phyloP scores from a whole-genome alignment of 108 stramenopile species.

The Fragilariopsis cylindrus region DNA sequence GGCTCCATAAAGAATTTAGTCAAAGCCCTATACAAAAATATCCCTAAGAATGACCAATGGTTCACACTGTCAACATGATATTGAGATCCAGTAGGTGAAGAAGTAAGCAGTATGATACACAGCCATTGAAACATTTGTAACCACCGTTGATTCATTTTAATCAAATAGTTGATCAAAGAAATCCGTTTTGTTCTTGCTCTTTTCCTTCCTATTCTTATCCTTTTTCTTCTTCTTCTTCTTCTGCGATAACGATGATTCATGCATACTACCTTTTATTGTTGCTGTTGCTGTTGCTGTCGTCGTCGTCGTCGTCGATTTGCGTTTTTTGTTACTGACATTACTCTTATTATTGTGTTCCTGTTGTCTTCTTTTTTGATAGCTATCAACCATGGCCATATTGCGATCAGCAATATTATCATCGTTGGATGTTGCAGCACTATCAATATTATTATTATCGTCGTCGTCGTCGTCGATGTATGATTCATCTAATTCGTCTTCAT shows the following conservation, averaged over 20 bases:
- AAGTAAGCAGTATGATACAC: no score
- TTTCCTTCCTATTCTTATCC: slow-evolving; percentile 35
- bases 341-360: not conserved
- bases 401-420: slow-evolving; percentile 12
- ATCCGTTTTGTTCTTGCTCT: slow-evolving; percentile 30
- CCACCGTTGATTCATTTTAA: not conserved
- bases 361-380: slow-evolving; percentile 14
- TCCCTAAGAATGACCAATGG: no score
- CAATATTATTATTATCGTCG: not conserved
- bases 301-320: not conserved
- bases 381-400: slow-evolving; percentile 19
- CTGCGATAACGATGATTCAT: not conserved
- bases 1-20: no score
- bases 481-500: slow-evolving; percentile 3
- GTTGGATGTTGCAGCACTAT: not conserved
- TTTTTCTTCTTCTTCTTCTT: slow-evolving; percentile 27
- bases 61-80: no score
- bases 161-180: slow-evolving; percentile 52
- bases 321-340: not conserved
- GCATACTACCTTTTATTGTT: not conserved
- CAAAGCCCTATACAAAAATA: no score
- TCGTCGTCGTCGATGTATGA: slow-evolving; percentile 1
- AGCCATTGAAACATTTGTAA: no score
- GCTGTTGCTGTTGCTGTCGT: slow-evolving; percentile 2
- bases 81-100: no score